Evolutionary conservation across 2,329 filamentous ascomycete genomes (phyloP), one percentile per base, ranked within the genome.

Genomic region (Ophiosphaerella herpotricha): DNA sequence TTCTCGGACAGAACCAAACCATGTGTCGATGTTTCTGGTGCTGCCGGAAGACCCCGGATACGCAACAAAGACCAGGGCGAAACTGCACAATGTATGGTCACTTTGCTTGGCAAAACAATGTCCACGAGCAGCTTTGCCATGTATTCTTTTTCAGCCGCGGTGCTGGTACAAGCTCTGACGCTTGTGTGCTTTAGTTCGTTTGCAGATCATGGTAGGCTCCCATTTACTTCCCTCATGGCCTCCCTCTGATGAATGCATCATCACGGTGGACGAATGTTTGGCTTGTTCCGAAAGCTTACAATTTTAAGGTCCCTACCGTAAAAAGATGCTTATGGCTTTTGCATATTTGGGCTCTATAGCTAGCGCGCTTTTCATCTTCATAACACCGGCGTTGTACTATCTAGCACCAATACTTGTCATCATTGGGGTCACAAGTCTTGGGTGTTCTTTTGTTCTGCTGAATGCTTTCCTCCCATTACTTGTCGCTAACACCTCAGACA

Each of bases 71-170:
- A 53, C 35, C 50, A 58, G 40, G 48, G 67, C 57, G 61, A 66
- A 43, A 35, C 39, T 4, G 58, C 59, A 37, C 89, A 92, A 66
- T 97, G 92, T 68, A 79, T 97, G 56, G 82, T 97, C 40, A 85
- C 85, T 52, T 79, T 96, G 7, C 75, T 95, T 32, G 91, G 91
- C 1, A 75, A 86, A 50, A 85, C 92, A 55, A 86, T 97, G 72
- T 96, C 95, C 70, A 96, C 91, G 1, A 89, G 91, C 23, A 95
- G 90, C 72, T 96, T 96, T 71, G 91, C 90, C 61, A 91, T 97
- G 88, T 97, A 97, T 73, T 96, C 91, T 0, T 96, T 96, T 72
- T 94, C 90, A 39, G 77, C 92, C 61, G 95, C 91, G 64, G 92
- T 97, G 1, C 74, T 96, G 18, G 74, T 95, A 8, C 92, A 97